A percentile compares a stretch with the other conserved stretches of the same genome.
These are phyloP conservation scores for Tetradesmus lagerheimii DNA, from an alignment of 139 green algal species.

Conservation along the genomic window DNA sequence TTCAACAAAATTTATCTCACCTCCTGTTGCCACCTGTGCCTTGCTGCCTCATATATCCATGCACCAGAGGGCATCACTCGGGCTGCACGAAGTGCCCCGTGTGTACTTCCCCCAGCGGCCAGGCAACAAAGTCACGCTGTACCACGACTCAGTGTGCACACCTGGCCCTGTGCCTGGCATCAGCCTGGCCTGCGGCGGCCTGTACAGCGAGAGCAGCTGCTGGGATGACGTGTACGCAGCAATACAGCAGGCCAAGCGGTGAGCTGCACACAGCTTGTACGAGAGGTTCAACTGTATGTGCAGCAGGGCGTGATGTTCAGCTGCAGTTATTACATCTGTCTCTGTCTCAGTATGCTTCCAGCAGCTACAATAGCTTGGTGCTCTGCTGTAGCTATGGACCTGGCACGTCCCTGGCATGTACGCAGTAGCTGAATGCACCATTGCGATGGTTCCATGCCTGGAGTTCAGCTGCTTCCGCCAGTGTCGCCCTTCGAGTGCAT, in stretches of 20 bases:
- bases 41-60: too few relatives aligned
- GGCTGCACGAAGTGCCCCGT: conserved; percentile 46
- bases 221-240: conserved; percentile 69
- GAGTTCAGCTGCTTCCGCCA: background rate
- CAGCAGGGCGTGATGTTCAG: background rate
- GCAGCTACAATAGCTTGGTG: too few relatives aligned
- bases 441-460: too few relatives aligned
- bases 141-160: conserved; percentile 69
- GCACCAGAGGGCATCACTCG: background rate
- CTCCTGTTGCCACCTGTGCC: too few relatives aligned
- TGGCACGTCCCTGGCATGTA: too few relatives aligned
- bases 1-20: too few relatives aligned
- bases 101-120: conserved; percentile 63
- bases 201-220: conserved; percentile 54
- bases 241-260: conserved; percentile 56
- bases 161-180: conserved; percentile 36
- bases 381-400: too few relatives aligned
- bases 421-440: too few relatives aligned
- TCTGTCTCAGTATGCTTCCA: too few relatives aligned
- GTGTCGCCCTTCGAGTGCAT: background rate
- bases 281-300: background rate
- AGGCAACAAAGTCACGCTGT: conserved; percentile 64
- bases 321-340: too few relatives aligned
- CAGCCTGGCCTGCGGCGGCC: conserved; percentile 28
- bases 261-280: background rate